phyloP scores from a whole-genome alignment of 2,329 filamentous ascomycete species.

The Thielaviopsis punctulata region DNA sequence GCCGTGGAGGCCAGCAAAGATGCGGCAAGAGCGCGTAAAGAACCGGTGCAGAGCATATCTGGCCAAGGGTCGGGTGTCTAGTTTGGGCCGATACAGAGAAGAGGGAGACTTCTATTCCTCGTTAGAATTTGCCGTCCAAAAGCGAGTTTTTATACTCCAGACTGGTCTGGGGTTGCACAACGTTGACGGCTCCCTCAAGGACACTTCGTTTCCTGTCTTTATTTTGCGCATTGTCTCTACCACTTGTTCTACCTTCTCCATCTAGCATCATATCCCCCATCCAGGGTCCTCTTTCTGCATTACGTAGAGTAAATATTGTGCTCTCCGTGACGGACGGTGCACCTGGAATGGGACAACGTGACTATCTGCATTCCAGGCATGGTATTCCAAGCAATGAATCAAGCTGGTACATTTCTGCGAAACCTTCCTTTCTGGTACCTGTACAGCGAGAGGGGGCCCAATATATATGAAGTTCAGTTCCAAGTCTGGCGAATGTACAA shows the following conservation, averaged over 20 bases:
- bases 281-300: neutral
- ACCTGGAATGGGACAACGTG: neutral
- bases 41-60: neutral
- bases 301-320: neutral
- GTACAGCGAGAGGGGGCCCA: neutral
- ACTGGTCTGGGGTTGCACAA: neutral
- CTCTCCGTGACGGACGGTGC: neutral
- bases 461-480: neutral
- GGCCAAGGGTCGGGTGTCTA: neutral
- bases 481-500: neutral
- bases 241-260: no score
- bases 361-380: neutral
- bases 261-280: no score
- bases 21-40: neutral
- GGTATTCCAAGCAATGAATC: neutral
- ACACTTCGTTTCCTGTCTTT: no score
- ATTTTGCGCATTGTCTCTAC: no score
- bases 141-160: neutral
- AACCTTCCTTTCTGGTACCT: neutral
- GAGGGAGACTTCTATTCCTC: neutral
- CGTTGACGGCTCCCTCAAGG: neutral
- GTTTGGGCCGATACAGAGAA: neutral
- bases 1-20: neutral
- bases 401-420: neutral
- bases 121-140: neutral